Conservation (phyloP, 2,329 filamentous ascomycete genomes). For the Penicillium sp. region DNA sequence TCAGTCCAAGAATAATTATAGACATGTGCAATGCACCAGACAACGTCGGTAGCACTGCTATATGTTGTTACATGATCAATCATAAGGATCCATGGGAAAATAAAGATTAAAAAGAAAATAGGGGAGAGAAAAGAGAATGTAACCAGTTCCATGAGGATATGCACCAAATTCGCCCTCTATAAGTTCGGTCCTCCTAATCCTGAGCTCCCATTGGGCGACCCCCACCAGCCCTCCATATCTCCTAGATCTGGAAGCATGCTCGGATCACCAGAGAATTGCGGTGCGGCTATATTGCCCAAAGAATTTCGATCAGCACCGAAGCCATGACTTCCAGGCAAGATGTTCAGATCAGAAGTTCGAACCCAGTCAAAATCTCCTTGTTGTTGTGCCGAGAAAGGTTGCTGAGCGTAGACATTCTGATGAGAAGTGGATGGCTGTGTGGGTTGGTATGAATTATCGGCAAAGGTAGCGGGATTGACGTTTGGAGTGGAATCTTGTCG, state of each 20-base stretch:
- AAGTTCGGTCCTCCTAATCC: constrained; percentile 16
- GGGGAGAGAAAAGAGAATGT: no score
- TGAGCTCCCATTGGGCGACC: constrained; percentile 15
- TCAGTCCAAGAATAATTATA: background rate
- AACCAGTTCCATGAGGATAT: background rate
- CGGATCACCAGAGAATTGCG: constrained; percentile 13
- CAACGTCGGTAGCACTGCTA: background rate
- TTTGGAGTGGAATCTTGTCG: background rate
- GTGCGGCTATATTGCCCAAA: constrained; percentile 5
- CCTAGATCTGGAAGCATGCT: constrained; percentile 22
- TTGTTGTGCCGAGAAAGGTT: constrained; percentile 14
- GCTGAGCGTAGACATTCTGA: constrained; percentile 6
- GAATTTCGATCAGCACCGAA: constrained; percentile 5
- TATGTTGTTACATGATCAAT: background rate
- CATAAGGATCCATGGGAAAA: background rate
- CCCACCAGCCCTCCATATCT: constrained; percentile 37
- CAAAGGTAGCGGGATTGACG: background rate
- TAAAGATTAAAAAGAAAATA: no score
- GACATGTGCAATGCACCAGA: background rate
- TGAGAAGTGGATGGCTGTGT: constrained; percentile 3
- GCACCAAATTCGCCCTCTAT: constrained; percentile 5
- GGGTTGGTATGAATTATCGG: constrained; percentile 4
- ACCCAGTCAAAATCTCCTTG: constrained; percentile 32
- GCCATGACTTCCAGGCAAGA: constrained; percentile 23
- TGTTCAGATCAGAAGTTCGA: constrained; percentile 24